phyloP scores from a whole-genome alignment of 805 yeast genomes.

The Yarrowia bubula region DNA sequence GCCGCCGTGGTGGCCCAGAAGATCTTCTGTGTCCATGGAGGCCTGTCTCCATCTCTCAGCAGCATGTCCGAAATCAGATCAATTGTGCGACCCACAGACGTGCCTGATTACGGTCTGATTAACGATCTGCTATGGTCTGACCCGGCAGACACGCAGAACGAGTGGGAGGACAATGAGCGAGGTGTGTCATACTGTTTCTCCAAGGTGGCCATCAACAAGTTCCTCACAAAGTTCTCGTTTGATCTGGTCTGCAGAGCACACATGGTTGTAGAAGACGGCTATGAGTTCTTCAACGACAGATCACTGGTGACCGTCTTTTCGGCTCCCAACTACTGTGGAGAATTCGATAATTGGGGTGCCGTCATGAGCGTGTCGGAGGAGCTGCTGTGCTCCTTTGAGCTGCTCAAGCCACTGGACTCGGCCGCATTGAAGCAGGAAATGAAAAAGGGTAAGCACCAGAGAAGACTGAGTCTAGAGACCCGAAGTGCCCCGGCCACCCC shows the following conservation, averaged over 20 bases:
- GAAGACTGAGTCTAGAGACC: constrained; percentile 50
- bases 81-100: constrained; percentile 80
- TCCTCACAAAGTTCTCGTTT: constrained; percentile 68
- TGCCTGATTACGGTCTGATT: constrained; percentile 76
- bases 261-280: constrained; percentile 84
- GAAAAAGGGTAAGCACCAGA: constrained; percentile 88
- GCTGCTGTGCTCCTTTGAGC: constrained; percentile 85
- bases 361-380: constrained; percentile 97
- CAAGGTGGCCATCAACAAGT: constrained; percentile 75
- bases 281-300: constrained; percentile 71
- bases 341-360: constrained; percentile 93
- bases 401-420: constrained; percentile 89
- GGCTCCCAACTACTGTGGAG: constrained; percentile 81
- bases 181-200: constrained; percentile 81
- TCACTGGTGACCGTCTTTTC: constrained; percentile 69
- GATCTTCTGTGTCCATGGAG: constrained; percentile 89
- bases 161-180: constrained; percentile 85
- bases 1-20: constrained; percentile 95
- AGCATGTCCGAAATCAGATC: constrained; percentile 71
- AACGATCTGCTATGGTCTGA: constrained; percentile 82
- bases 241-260: constrained; percentile 83
- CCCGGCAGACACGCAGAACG: constrained; percentile 77
- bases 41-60: constrained; percentile 70
- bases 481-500: constrained; percentile 25
- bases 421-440: constrained; percentile 90